Evolutionary conservation across 768 basidiomycete species (phyloP).

Genomic region (Serendipita sp.): DNA sequence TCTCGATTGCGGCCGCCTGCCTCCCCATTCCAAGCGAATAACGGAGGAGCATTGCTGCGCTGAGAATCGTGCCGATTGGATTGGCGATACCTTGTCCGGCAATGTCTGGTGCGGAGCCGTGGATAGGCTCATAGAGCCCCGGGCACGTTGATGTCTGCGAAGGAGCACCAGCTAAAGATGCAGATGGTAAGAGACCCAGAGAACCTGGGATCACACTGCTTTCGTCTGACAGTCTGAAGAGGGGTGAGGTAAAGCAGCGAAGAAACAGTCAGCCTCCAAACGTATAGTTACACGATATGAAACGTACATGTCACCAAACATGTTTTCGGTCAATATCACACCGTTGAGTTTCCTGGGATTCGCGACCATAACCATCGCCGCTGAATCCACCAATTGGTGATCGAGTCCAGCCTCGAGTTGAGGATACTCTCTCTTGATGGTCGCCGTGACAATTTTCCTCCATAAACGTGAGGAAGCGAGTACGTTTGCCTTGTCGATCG

Average conservation of each 20-base stretch:
- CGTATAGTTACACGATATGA: background rate
- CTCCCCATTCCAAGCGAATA: constrained; percentile 85
- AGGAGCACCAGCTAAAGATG: constrained; percentile 84
- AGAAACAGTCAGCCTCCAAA: background rate
- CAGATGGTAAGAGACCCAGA: constrained; percentile 88
- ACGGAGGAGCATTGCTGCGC: constrained; percentile 80
- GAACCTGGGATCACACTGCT: constrained; percentile 96
- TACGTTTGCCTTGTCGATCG: constrained; percentile 97
- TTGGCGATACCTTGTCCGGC: constrained; percentile 90
- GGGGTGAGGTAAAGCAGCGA: constrained; percentile 6
- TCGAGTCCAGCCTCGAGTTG: constrained; percentile 51
- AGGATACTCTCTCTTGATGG: constrained; percentile 72
- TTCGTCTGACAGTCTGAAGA: constrained; percentile 78
- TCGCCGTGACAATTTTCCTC: constrained; percentile 84
- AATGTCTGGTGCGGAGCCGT: constrained; percentile 89
- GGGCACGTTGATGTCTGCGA: constrained; percentile 32
- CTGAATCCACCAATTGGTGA: constrained; percentile 89
- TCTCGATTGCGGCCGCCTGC: constrained; percentile 74
- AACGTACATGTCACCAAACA: constrained; percentile 93
- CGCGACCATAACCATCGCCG: constrained; percentile 87
- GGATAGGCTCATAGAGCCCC: constrained; percentile 95
- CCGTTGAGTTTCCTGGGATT: constrained; percentile 89
- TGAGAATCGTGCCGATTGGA: constrained; percentile 89
- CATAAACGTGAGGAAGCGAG: constrained; percentile 88
- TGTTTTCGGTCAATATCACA: constrained; percentile 84